Evolutionary conservation across 306 rosid genomes (phyloP).

Genomic region (Fragaria iinumae): DNA sequence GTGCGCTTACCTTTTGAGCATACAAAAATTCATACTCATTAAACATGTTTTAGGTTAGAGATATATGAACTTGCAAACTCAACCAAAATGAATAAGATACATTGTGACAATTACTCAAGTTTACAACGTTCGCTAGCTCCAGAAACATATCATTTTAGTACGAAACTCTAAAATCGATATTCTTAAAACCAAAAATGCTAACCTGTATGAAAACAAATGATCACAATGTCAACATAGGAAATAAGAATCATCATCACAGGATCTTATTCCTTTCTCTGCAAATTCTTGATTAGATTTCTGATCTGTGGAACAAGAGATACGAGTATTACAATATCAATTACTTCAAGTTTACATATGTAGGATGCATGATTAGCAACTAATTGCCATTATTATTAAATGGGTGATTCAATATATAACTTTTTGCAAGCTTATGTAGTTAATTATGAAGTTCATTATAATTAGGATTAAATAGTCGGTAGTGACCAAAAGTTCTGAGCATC

Average conservation of each 20-base stretch:
- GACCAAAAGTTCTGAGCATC: constrained; percentile 14
- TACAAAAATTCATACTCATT: background rate
- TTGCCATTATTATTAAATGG: constrained; percentile 8
- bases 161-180: background rate
- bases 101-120: background rate
- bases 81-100: background rate
- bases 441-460: constrained; percentile 3
- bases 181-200: background rate
- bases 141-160: background rate
- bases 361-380: constrained; percentile 20
- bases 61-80: background rate
- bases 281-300: background rate
- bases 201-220: background rate
- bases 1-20: background rate
- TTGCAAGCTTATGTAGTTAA: constrained; percentile 13
- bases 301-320: constrained; percentile 2
- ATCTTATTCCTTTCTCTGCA: background rate
- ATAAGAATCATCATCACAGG: background rate
- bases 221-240: background rate
- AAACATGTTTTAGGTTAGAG: background rate
- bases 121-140: background rate
- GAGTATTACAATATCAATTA: background rate
- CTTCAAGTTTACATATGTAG: background rate
- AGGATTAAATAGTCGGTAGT: constrained; percentile 1
- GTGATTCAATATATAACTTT: constrained; percentile 1